These are phyloP conservation scores for Hibiscus tridactylites DNA, from an alignment of 345 rosid genomes.

Conservation along the genomic window DNA sequence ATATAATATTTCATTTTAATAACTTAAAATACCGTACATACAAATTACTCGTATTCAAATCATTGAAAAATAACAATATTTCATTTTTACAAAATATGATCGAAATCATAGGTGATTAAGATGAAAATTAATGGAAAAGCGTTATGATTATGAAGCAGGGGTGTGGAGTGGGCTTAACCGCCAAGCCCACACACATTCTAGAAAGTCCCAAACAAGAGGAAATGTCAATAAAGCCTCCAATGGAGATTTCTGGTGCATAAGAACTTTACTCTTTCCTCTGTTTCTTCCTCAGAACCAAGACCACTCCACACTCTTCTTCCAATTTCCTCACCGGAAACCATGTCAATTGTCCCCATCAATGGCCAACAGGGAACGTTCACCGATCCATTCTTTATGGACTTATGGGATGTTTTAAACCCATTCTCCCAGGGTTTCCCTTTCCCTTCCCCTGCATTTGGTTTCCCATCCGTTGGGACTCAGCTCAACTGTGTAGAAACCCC, in stretches of 20 bases:
- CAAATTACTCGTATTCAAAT: too few species aligned
- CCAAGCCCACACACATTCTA: not conserved
- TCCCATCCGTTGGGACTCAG: not conserved
- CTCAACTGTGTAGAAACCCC: constrained; percentile 10
- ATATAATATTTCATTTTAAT: too few species aligned
- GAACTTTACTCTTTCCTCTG: not conserved
- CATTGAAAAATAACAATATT: too few species aligned
- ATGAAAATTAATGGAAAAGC: not conserved
- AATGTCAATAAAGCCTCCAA: not conserved
- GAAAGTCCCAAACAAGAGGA: not conserved
- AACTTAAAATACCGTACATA: too few species aligned
- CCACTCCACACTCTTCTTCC: not conserved
- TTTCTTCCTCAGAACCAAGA: not conserved
- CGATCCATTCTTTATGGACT: not conserved
- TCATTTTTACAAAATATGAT: too few species aligned
- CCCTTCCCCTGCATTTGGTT: not conserved
- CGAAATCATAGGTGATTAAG: too few species aligned
- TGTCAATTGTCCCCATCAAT: constrained; percentile 5
- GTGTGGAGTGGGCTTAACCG: not conserved
- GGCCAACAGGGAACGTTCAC: not conserved
- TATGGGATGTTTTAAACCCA: constrained; percentile 10
- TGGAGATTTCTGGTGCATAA: not conserved
- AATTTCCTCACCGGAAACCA: not conserved
- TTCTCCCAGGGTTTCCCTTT: not conserved
- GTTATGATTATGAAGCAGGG: not conserved